phyloP scores from a whole-genome alignment of 805 yeast genomes.

The Metschnikowia picachoensis region DNA sequence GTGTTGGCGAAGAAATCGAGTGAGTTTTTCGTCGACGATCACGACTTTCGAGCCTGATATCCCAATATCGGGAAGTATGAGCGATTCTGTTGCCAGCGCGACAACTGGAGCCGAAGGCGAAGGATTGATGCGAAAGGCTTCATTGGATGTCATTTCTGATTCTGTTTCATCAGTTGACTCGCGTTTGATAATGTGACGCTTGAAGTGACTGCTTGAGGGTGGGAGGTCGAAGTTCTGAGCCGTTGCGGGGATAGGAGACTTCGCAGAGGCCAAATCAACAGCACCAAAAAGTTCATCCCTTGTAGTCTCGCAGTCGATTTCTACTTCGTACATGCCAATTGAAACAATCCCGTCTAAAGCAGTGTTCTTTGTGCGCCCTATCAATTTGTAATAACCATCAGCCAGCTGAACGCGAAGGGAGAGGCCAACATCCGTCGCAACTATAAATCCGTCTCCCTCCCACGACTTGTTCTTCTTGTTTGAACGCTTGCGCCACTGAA shows the following conservation, averaged over 20 bases:
- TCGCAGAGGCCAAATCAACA: background rate
- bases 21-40: conserved; percentile 56
- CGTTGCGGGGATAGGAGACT: background rate
- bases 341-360: conserved; percentile 31
- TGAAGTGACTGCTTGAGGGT: background rate
- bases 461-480: conserved; percentile 83
- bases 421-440: conserved; percentile 24
- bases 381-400: conserved; percentile 21
- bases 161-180: background rate
- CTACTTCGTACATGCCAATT: conserved; percentile 60
- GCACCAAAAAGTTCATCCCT: conserved; percentile 7
- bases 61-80: conserved; percentile 1
- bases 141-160: background rate
- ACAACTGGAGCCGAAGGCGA: background rate
- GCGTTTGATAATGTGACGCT: background rate
- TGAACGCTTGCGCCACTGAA: conserved; percentile 69
- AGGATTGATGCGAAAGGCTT: background rate
- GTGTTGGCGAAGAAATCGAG: conserved; percentile 65
- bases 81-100: background rate
- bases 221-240: background rate
- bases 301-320: conserved; percentile 39
- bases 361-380: conserved; percentile 13
- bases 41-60: conserved; percentile 25
- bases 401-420: conserved; percentile 27
- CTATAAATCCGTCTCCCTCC: conserved; percentile 84